A percentile compares a stretch with the other conserved stretches of the same genome.
These are phyloP conservation scores for Lepidopterella palustris DNA, from an alignment of 495 filamentous ascomycete genomes.

Conservation along the genomic window DNA sequence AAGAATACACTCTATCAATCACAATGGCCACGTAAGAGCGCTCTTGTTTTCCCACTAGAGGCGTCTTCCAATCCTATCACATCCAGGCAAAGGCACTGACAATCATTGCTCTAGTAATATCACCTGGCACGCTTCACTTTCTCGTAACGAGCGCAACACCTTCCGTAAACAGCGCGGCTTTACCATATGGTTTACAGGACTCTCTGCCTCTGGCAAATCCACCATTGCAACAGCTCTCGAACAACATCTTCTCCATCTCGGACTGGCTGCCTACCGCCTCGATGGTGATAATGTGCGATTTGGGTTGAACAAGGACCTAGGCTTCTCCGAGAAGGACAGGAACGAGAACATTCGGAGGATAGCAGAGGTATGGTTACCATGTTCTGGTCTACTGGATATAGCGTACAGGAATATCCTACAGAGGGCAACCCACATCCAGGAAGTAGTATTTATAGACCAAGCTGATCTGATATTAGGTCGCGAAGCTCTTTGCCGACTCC, in stretches of 20 bases:
- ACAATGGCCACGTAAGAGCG: conserved; percentile 27
- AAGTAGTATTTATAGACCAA: neutral
- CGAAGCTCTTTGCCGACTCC: conserved; percentile 90
- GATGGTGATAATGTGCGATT: conserved; percentile 99
- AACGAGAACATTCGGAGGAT: conserved; percentile 97
- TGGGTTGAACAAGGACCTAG: conserved; percentile 94
- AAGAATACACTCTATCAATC: neutral
- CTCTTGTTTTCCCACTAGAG: neutral
- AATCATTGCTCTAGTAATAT: conserved; percentile 64
- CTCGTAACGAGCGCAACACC: conserved; percentile 71
- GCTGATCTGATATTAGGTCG: conserved; percentile 50
- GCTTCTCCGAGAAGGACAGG: conserved; percentile 85
- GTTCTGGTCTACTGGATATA: neutral
- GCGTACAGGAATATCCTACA: neutral
- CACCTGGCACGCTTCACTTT: conserved; percentile 91
- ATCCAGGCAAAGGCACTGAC: conserved; percentile 2
- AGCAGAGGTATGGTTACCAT: conserved; percentile 56
- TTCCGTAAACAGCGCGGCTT: conserved; percentile 80
- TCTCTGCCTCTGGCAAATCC: conserved; percentile 92
- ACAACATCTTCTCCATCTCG: conserved; percentile 83
- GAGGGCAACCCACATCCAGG: neutral
- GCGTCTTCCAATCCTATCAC: neutral
- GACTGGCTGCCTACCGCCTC: conserved; percentile 79
- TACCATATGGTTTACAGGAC: conserved; percentile 96
- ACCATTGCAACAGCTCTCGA: conserved; percentile 94